phyloP scores from a whole-genome alignment of 345 rosid genomes.

The Nasturtium officinale region DNA sequence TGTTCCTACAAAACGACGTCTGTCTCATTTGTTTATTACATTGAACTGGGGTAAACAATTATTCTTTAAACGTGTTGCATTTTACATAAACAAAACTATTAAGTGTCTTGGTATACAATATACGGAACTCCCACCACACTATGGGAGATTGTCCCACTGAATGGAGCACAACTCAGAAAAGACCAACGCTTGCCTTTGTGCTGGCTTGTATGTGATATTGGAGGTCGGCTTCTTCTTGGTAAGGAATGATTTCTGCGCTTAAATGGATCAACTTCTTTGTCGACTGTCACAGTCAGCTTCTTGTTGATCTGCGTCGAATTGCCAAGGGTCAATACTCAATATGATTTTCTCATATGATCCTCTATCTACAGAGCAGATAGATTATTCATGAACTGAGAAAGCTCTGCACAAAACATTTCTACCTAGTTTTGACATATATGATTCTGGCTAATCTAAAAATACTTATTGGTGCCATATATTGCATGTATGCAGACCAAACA shows the following conservation, averaged over 20 bases:
- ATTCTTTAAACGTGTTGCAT: neutral
- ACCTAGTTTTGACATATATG: constrained; percentile 7
- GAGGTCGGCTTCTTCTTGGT: constrained; percentile 28
- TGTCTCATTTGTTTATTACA: too few relatives aligned
- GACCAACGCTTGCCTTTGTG: constrained; percentile 45
- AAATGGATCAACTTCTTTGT: constrained; percentile 6
- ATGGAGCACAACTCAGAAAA: constrained; percentile 48
- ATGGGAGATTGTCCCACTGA: constrained; percentile 22
- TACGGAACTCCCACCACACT: neutral
- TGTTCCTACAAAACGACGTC: too few relatives aligned
- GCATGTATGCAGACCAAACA: constrained; percentile 19
- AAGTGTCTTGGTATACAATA: constrained; percentile 12
- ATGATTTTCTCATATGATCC: constrained; percentile 36
- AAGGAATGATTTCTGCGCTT: constrained; percentile 7
- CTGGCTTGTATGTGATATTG: constrained; percentile 23
- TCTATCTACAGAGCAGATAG: constrained; percentile 35
- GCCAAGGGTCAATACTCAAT: constrained; percentile 45
- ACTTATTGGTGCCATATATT: neutral
- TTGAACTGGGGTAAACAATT: neutral
- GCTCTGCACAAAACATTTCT: neutral
- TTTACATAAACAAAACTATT: neutral
- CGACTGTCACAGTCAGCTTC: constrained; percentile 32
- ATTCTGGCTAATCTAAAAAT: neutral
- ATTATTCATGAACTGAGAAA: constrained; percentile 29
- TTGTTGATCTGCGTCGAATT: constrained; percentile 55